phyloP scores from a whole-genome alignment of 2,329 filamentous ascomycete species.

The Talaromyces funiculosus region DNA sequence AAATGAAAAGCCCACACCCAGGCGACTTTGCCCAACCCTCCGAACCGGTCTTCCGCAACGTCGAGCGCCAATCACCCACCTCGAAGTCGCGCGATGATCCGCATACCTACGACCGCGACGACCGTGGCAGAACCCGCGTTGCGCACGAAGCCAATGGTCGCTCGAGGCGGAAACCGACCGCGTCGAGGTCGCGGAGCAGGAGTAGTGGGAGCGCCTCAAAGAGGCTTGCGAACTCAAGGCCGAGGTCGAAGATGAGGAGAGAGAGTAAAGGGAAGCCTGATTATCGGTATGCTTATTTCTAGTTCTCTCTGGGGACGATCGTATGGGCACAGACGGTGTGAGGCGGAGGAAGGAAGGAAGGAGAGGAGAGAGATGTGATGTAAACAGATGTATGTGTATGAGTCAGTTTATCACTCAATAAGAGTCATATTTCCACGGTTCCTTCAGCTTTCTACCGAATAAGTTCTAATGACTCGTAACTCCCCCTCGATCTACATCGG shows the following conservation, averaged over 20 bases:
- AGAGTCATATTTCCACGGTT: neutral
- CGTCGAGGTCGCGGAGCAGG: conserved; percentile 9
- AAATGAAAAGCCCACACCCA: conserved; percentile 12
- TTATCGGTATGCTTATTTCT: conserved; percentile 13
- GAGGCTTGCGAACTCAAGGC: conserved; percentile 11
- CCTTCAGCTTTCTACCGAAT: neutral
- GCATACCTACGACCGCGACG: conserved; percentile 10
- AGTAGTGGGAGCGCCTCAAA: conserved; percentile 12
- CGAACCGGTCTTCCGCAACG: conserved; percentile 11
- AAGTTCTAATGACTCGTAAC: neutral
- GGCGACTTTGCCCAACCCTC: conserved; percentile 14
- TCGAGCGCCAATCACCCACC: conserved; percentile 9
- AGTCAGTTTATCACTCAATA: neutral
- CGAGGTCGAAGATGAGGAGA: conserved; percentile 13
- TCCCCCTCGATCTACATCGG: no score
- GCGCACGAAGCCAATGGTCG: conserved; percentile 2
- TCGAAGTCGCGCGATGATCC: conserved; percentile 10
- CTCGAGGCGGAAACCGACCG: neutral
- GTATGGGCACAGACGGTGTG: no score
- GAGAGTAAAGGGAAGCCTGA: conserved; percentile 15
- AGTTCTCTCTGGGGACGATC: no score
- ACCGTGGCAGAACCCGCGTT: neutral
- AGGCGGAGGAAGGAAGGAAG: no score
- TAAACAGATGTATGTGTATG: neutral
- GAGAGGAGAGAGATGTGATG: neutral